Evolutionary conservation across 1,139 yeast genomes (phyloP), one percentile per base, ranked within the genome.

Genomic region (Komagataea norvegica): DNA sequence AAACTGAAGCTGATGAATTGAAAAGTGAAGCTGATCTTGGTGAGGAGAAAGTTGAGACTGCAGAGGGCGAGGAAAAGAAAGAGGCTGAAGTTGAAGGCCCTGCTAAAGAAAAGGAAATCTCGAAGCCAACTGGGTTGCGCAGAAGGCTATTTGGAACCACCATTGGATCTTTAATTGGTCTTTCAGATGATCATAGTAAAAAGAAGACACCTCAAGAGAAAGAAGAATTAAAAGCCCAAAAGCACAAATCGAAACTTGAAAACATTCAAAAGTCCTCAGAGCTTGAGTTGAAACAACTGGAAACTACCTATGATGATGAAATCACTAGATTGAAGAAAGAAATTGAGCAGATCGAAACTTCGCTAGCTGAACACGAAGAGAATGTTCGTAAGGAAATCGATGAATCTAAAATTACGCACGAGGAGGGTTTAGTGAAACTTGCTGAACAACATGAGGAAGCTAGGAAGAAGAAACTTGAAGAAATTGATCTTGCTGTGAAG

Each of bases 401-500:
- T 8, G 36, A 33, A n/a, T 44, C 49, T 2, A 43, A 47, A 28
- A 29, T 13, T 11, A 27, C 40, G 3, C 46, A 40, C 31, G 52
- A 46, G 22, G 36, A 36, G 11, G 37, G 37, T 18, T 38, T 45
- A 8, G 41, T 43, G 36, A 42, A 41, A 20, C 37, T 50, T 13
- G 47, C 40, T 25, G 47, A 44, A 27, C 34, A 50, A 31, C 55
- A 48, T 28, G 53, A 40, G 25, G 54, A 47, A 27, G 37, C 40
- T 8, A 51, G 48, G 38, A 35, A 43, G 24, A 34, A 30, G n/a
- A 41, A 37, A 30, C 31, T 33, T 19, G 49, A 50, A 28, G 54
- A 52, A 36, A 49, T 49, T 20, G 52, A 49, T 24, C 29, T 34
- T 21, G 45, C 44, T 22, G 44, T 46, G 25, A 26, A 37, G 20